Evolutionary conservation across 2,329 filamentous ascomycete species (phyloP), one percentile per base, ranked within the genome.

Genomic region (Phialocephala subalpina): DNA sequence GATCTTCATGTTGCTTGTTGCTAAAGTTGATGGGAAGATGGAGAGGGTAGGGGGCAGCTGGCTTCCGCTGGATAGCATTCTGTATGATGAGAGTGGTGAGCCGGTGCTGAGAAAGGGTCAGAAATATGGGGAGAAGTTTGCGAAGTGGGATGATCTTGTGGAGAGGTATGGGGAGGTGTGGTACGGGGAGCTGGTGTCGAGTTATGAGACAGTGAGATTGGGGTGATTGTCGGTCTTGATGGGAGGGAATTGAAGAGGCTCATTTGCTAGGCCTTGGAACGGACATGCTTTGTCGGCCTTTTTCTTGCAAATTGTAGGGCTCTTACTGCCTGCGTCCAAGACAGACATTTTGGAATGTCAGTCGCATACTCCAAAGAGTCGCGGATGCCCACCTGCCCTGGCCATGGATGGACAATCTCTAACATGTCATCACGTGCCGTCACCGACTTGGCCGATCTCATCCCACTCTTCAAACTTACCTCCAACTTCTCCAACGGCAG

Each of bases 1-100:
- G 52, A n/a, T 55, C 27, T 55, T 55, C 25, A 55, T 55, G 16
- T 11, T 55, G 18, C 27, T 55, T 22, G 20, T 55, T 35, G 52
- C 25, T 14, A 25, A 55, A 35, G 52, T 55, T 6, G 52, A 55
- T 55, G 25, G 52, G 6, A 55, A 36, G 33, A 18, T 55, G 25
- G 52, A 55, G 20, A 18, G 52, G 35, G 52, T 55, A 35, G 25
- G 27, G 18, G 52, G 52, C 4, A 36, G 27, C 7, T 33, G 52
- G 33, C 27, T 55, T n/a, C 52, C 52, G 25, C 14, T 55, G 14
- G 27, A 55, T 18, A 18, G 25, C 20, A n/a, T 33, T 18, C 16
- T 55, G 14, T 55, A 35, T 22, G 33, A 33, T 35, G 25, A 8
- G 14, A 22, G 14, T 55, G 52, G 52, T 7, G 33, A 55, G 52